Evolutionary conservation across 768 basidiomycete species (phyloP).

Genomic region (Lanmaoa rubissima): DNA sequence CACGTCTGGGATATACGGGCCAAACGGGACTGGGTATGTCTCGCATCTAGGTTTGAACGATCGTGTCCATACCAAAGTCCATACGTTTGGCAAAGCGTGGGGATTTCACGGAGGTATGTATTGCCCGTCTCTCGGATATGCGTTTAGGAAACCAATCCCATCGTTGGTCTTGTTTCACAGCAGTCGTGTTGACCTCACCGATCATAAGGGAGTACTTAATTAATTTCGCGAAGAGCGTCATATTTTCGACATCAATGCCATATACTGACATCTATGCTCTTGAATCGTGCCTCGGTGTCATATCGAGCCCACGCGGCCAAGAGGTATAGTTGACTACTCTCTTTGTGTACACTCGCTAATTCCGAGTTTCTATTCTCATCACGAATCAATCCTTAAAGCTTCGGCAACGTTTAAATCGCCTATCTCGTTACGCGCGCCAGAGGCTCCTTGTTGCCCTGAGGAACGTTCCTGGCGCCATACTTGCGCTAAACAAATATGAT

Average conservation of each 20-base stretch:
- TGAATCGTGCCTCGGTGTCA: constrained; percentile 42
- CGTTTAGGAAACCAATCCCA: background rate
- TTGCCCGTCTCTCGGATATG: too few species aligned
- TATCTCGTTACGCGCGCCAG: constrained; percentile 15
- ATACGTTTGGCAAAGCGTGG: constrained; percentile 52
- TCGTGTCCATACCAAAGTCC: constrained; percentile 44
- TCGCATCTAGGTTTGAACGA: constrained; percentile 42
- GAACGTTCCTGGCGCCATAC: constrained; percentile 4
- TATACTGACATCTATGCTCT: constrained; percentile 21
- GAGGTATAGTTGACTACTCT: constrained; percentile 15
- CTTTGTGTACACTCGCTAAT: background rate
- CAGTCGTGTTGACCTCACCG: constrained; percentile 18
- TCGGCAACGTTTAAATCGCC: constrained; percentile 6
- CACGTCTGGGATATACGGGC: constrained; percentile 52
- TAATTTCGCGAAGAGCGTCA: constrained; percentile 19
- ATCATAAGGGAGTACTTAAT: constrained; percentile 20
- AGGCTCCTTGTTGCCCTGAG: constrained; percentile 3
- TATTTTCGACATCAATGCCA: constrained; percentile 24
- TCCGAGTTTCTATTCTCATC: background rate
- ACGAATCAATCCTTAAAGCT: constrained; percentile 9
- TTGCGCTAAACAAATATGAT: background rate
- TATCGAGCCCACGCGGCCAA: constrained; percentile 14
- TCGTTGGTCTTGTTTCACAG: constrained; percentile 1
- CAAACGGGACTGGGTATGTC: constrained; percentile 43
- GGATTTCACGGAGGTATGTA: constrained; percentile 21